A percentile compares a stretch with the other conserved stretches of the same genome.
These are phyloP conservation scores for Beauveria caledonica DNA, from an alignment of 2,329 filamentous ascomycete genomes.

Conservation along the genomic window DNA sequence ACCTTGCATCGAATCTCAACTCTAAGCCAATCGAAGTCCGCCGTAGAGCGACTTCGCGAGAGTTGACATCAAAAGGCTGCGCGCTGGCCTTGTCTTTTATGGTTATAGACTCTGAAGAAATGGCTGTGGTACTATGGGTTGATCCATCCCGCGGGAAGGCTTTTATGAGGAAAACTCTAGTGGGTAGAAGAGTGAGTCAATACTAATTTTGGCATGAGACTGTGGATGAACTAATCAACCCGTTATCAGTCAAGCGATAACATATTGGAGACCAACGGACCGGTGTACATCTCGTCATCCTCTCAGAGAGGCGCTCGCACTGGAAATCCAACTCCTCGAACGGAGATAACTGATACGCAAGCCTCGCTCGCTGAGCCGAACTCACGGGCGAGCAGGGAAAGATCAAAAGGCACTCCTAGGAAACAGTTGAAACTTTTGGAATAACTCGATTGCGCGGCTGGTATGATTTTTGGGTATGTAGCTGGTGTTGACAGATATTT, in stretches of 20 bases:
- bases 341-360: not conserved
- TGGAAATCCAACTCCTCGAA: not conserved
- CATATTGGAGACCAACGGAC: slow-evolving; percentile 2
- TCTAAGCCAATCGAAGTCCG: slow-evolving; percentile 29
- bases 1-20: slow-evolving; percentile 29
- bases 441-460: not conserved
- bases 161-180: slow-evolving; percentile 23
- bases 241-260: not conserved
- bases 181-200: slow-evolving; percentile 12
- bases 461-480: not conserved
- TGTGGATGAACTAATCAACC: no score
- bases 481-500: no score
- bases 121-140: slow-evolving; percentile 31
- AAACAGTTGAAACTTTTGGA: not conserved
- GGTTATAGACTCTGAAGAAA: slow-evolving; percentile 28
- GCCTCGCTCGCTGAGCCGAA: not conserved
- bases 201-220: not conserved
- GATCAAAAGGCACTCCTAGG: not conserved
- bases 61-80: slow-evolving; percentile 29
- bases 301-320: not conserved
- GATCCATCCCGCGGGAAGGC: slow-evolving; percentile 25
- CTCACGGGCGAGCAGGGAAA: not conserved
- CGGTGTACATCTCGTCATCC: not conserved
- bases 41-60: slow-evolving; percentile 26
- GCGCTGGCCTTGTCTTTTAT: slow-evolving; percentile 31